Conservation (phyloP, 1,284 basidiomycete genomes). For the Meira miltonrushii region DNA sequence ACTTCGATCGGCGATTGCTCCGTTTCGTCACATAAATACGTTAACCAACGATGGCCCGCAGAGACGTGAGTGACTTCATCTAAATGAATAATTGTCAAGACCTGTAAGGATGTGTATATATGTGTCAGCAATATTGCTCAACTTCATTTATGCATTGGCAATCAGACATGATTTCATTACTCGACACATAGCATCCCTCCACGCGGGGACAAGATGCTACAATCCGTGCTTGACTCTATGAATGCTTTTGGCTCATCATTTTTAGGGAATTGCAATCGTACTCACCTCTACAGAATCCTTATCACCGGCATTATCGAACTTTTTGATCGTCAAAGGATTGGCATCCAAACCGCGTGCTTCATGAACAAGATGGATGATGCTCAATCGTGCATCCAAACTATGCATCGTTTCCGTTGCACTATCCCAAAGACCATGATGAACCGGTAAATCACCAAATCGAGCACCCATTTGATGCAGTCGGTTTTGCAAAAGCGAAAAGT, state of each 20-base stretch:
- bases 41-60: conserved; percentile 76
- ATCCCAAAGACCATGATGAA: conserved; percentile 65
- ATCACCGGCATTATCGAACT: conserved; percentile 68
- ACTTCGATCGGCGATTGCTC: conserved; percentile 65
- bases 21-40: conserved; percentile 63
- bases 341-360: conserved; percentile 82
- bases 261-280: too few species aligned
- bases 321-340: conserved; percentile 69
- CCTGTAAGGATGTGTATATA: conserved; percentile 28
- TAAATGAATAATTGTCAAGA: conserved; percentile 70
- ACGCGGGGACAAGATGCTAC: conserved; percentile 5
- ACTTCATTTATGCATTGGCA: not conserved
- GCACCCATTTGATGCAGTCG: conserved; percentile 62
- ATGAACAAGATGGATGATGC: conserved; percentile 83
- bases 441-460: conserved; percentile 63
- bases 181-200: conserved; percentile 3
- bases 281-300: conserved; percentile 61
- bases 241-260: conserved; percentile 4
- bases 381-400: conserved; percentile 64
- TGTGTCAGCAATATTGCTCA: not conserved
- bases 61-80: conserved; percentile 73
- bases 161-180: conserved; percentile 9
- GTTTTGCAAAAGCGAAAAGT: conserved; percentile 56
- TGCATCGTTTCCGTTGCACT: conserved; percentile 69
- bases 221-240: conserved; percentile 10